These are phyloP conservation scores for Schrenkiella parvula DNA, from an alignment of 345 rosid genomes.

Conservation along the genomic window DNA sequence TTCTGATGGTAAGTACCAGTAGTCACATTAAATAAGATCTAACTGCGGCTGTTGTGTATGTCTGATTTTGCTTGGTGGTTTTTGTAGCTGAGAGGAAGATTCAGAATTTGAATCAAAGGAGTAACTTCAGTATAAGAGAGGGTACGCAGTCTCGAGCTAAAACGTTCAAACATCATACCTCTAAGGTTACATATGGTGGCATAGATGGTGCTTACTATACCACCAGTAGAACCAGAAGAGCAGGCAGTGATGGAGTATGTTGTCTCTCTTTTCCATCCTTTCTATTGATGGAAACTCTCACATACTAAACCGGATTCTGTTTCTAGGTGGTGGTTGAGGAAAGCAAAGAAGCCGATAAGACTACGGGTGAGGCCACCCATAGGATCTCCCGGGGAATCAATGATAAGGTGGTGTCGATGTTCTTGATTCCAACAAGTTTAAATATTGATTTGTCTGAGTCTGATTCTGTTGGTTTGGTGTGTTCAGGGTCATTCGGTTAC, in stretches of 20 bases:
- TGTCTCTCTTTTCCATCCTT: not conserved
- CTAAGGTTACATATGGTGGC: constrained; percentile 78
- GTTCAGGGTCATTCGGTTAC: constrained; percentile 72
- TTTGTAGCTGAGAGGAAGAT: constrained; percentile 39
- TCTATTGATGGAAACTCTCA: not conserved
- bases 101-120: constrained; percentile 28
- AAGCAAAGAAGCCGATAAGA: constrained; percentile 73
- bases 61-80: constrained; percentile 10
- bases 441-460: not conserved
- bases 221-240: constrained; percentile 53
- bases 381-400: constrained; percentile 75
- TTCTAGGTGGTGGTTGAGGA: constrained; percentile 71
- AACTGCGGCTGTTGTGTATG: not conserved
- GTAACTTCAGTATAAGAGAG: constrained; percentile 23
- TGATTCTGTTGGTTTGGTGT: constrained; percentile 8
- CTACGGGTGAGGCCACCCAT: constrained; percentile 75
- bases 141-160: constrained; percentile 32
- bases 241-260: constrained; percentile 68
- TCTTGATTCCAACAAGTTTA: not conserved
- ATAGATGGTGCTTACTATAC: constrained; percentile 78
- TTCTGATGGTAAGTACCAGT: constrained; percentile 38
- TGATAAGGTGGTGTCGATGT: constrained; percentile 39
- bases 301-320: not conserved
- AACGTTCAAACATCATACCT: constrained; percentile 39
- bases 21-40: not conserved